Evolutionary conservation across 2,329 filamentous ascomycete species (phyloP), one percentile per base, ranked within the genome.

Genomic region (Pestalotiopsis fici): DNA sequence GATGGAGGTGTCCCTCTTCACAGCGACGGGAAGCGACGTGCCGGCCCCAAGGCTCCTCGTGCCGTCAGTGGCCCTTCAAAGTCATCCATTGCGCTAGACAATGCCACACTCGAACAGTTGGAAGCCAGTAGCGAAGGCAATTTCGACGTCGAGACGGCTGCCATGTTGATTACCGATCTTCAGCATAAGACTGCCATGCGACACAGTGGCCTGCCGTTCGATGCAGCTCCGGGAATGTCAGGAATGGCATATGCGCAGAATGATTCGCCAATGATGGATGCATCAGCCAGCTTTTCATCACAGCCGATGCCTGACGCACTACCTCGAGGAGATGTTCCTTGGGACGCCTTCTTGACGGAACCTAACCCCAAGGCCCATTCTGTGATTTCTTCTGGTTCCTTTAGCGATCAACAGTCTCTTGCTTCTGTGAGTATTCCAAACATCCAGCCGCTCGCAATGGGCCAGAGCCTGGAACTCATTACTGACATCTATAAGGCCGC

Each of bases 151-250:
- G 95, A 99, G 86, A 94, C 95, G 75, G 96, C 96, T 74, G 96
- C 96, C 74, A 98, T 98, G 94, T 89, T 99, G 80, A 97, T 99
- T 85, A 96, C 95, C 78, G 95, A 98, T 83, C 92, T 98, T 78
- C 95, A 97, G 83, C 94, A 98, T 85, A 98, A 98, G 85, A 95
- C 87, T 75, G 90, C 90, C 74, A 93, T 89, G 81, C 87, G 88
- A 67, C 81, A 81, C 68, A 86, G 84, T 71, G 84, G 83, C 69
- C 85, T 83, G 73, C 83, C 86, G 62, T 90, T 85, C 75, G 87
- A 89, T 70, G 82, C 85, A 70, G 84, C 80, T 77, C 82, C 86
- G 37, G 87, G 88, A 76, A 90, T 92, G 79, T 85, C 65, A 59
- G 65, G 62, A 37, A 63, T 69, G 62, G 55, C 91, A 71, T 95